A percentile compares a stretch with the other conserved stretches of the same genome.
Conservation (phyloP, 306 rosid species). For the Myrica gale region DNA sequence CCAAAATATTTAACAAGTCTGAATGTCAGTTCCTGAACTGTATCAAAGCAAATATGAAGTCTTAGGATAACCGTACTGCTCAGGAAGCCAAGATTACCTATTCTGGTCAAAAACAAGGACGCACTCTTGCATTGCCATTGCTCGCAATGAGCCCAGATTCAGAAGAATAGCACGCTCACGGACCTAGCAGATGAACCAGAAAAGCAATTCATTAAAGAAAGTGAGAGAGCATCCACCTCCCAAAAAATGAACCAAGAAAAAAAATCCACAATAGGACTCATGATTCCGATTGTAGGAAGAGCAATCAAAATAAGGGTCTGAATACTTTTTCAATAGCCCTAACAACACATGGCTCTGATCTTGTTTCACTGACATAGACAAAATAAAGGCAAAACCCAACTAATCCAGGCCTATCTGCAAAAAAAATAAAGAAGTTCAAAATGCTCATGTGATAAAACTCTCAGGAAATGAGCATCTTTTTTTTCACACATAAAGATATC, state of each 20-base stretch:
- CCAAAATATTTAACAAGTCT: conserved; percentile 28
- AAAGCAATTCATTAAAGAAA: conserved; percentile 14
- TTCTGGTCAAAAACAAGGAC: conserved; percentile 84
- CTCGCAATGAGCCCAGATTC: conserved; percentile 88
- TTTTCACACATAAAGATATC: neutral
- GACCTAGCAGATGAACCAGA: conserved; percentile 52
- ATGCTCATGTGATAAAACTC: neutral
- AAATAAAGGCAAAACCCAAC: neutral
- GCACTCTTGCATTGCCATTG: conserved; percentile 87
- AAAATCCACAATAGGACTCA: no score
- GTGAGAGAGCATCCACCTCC: neutral
- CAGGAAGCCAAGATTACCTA: conserved; percentile 49
- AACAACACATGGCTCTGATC: no score
- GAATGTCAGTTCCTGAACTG: conserved; percentile 22
- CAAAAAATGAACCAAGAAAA: neutral
- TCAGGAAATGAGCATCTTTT: neutral
- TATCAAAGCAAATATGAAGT: conserved; percentile 7
- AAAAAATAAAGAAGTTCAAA: no score
- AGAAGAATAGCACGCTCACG: conserved; percentile 92
- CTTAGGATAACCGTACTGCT: conserved; percentile 15
- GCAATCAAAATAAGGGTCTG: neutral
- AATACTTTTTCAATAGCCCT: neutral
- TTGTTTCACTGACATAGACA: neutral
- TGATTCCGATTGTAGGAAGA: neutral
- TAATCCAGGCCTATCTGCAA: neutral